Base-by-base conservation (phyloP, 305 asterid genomes). In the Ruellia speciosa region DNA sequence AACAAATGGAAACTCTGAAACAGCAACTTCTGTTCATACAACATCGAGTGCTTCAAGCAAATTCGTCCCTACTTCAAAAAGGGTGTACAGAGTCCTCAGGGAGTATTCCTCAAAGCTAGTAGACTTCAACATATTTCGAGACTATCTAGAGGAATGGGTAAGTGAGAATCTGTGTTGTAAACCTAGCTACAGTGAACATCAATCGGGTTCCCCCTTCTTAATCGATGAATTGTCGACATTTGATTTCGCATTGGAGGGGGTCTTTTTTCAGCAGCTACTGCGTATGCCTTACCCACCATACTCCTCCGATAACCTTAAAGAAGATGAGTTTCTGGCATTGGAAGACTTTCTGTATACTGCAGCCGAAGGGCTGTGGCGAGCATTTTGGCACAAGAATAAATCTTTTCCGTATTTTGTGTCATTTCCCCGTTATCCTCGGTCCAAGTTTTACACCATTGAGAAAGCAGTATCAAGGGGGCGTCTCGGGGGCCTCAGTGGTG, bases 231-330 rank as follows among this genome's bases (percentile, higher is more conserved):
- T 87, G 24, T 79, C 73, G 14, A 74, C 77, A 45, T 82, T 87
- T n/a, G 96, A 87, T 70, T 87, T 64, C 48, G 87, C 96, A 39
- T 64, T 87, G 70, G 96, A 87, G 66, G 87, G 88, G 16, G 68
- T 87, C 54, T 18, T 75, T 60, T 85, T 87, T 72, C 96, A 87
- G 71, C 94, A 84, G 76, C 79, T 87, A 14, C 72, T 82, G 33
- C 96, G 96, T 33, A 87, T 87, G 96, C 94, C 96, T 24, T 68
- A 56, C 56, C 80, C 85, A 6, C 79, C 94, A 11, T 66, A 71
- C 6, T 62, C 66, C 66, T 74, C 94, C 28, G 79, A 77, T 33
- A 69, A 71, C 60, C 74, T 72, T 7, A 79, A 66, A 68, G 87
- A 82, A 73, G 94, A 80, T 12, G 86, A 82, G 69, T 70, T 70